Conservation (phyloP, 1,284 basidiomycete genomes). For the Ceratobasidium sp. region DNA sequence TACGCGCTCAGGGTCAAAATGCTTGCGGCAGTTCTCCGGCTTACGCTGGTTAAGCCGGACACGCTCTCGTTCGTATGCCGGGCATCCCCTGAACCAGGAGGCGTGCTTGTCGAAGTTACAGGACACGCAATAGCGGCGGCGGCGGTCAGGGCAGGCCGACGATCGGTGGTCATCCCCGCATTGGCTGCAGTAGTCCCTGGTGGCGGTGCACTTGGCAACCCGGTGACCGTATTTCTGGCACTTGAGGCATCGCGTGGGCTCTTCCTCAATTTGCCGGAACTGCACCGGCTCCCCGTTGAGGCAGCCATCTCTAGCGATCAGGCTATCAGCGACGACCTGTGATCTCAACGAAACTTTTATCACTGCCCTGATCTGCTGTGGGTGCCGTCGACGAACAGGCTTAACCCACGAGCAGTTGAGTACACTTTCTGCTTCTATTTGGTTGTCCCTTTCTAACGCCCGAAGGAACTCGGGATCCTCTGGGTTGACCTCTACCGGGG, state of each 20-base stretch:
- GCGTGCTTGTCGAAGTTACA: background rate
- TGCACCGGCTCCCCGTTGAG: background rate
- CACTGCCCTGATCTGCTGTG: background rate
- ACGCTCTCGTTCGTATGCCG: background rate
- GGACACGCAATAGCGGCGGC: too few species aligned
- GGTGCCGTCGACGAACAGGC: background rate
- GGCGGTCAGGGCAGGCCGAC: too few species aligned
- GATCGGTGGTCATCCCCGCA: too few species aligned
- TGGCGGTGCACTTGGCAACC: background rate
- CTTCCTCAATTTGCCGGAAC: background rate
- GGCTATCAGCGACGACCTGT: background rate
- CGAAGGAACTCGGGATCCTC: background rate
- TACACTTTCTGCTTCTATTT: background rate
- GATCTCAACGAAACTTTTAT: background rate
- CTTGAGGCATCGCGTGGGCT: conserved; percentile 9
- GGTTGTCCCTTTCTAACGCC: conserved; percentile 3
- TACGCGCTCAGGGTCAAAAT: too few species aligned
- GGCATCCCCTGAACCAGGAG: background rate
- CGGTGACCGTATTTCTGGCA: background rate
- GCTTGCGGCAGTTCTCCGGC: background rate
- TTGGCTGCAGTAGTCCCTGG: too few species aligned
- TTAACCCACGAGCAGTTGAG: background rate
- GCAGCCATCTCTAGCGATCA: background rate
- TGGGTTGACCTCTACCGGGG: background rate
- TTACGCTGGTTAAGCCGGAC: background rate